phyloP scores from a whole-genome alignment of 148 eudicot species.

The Amaranthus cruentus region DNA sequence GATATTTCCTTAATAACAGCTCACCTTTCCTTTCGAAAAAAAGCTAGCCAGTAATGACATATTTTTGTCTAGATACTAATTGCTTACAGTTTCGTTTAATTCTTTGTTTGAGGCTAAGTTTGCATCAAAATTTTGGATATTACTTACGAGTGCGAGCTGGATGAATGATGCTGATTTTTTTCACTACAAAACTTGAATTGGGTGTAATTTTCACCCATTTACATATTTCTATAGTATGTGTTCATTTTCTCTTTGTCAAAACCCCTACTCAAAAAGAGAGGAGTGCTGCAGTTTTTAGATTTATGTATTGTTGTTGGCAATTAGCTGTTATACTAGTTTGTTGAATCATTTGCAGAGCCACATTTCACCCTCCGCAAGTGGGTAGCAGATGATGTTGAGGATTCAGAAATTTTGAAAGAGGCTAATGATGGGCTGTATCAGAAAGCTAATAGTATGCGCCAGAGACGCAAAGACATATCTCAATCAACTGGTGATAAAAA shows the following conservation, averaged over 20 bases:
- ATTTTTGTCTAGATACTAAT: not conserved
- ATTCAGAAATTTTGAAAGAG: conserved; percentile 30
- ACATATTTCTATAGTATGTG: not conserved
- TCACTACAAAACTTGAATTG: not conserved
- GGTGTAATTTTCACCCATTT: too few relatives aligned
- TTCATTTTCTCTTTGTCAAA: not conserved
- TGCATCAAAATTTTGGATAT: not conserved
- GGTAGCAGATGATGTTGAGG: conserved; percentile 36
- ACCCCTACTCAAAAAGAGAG: not conserved
- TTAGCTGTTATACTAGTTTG: conserved; percentile 13
- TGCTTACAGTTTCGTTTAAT: not conserved
- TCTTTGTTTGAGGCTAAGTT: not conserved
- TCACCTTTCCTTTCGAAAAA: not conserved
- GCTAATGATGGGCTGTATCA: conserved; percentile 33
- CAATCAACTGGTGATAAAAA: conserved; percentile 31
- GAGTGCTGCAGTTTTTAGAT: not conserved
- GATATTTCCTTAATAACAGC: too few relatives aligned
- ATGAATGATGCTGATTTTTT: not conserved
- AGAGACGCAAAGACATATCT: conserved; percentile 34
- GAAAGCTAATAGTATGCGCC: conserved; percentile 28
- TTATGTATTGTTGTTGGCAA: too few relatives aligned
- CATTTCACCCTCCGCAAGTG: conserved; percentile 64
- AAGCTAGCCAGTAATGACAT: not conserved
- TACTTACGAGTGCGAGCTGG: not conserved
- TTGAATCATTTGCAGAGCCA: conserved; percentile 31